Evolutionary conservation across 1,284 basidiomycete species (phyloP), one percentile per base, ranked within the genome.

Genomic region (Ustilago cynodontis): DNA sequence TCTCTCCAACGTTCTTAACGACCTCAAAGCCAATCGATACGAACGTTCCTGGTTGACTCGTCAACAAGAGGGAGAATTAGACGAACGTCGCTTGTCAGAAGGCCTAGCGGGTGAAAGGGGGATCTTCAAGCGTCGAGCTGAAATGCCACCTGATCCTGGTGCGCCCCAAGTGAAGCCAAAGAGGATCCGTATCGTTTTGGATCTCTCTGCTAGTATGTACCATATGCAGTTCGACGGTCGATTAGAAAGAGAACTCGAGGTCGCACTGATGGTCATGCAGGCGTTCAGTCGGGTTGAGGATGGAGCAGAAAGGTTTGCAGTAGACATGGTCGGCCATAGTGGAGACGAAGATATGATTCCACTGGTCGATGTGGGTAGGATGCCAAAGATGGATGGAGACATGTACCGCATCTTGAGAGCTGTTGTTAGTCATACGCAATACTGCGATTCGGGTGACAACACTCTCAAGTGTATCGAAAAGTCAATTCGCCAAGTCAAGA

Each of bases 151-250:
- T 1, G 84, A 86, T 39, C 65, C 79, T 8, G 83, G 83, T 20
- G 84, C 83, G 58, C 82, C 84, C 8, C 84, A 86, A 57, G 69
- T 84, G 33, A 87, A 86, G 68, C 86, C 86, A 0, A 87, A 87
- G 59, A 78, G 86, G 1, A 85, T 87, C 51, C 75, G 86, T 1
- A 81, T 87, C 59, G 79, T 87, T 1, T 73, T 87, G 18, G 86
- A 87, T 69, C 65, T 83, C 1, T 81, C 77, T 0, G 84, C 84
- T 22, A 73, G 68, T 41, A 86, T 86, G 85, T 84, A 84, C 59
- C 68, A 79, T 50, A 84, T 86, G 81, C 80, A 82, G 58, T 85
- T 75, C 63, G 85, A 86, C 50, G 85, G 85, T 5, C 61, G 85
- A 5, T 59, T 85, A 26, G 66, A 83, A 20, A 69, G 84, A 24